These are phyloP conservation scores for Pascua guehoae DNA, from an alignment of 1,284 basidiomycete genomes.

Conservation along the genomic window DNA sequence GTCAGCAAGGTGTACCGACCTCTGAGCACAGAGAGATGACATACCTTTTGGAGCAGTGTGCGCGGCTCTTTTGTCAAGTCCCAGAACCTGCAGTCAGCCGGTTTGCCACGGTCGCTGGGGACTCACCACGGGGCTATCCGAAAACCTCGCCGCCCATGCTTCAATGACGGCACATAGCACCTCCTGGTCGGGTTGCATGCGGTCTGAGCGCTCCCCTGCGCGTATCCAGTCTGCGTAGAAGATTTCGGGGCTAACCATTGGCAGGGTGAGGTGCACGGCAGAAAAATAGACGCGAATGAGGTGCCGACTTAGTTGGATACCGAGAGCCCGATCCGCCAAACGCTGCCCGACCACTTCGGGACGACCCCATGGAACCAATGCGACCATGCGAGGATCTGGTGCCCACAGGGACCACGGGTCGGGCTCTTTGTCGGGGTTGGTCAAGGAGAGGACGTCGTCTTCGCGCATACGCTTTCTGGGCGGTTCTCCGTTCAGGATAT, in stretches of 20 bases:
- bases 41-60: constrained; percentile 1
- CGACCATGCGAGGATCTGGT: too few relatives aligned
- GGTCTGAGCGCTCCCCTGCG: constrained; percentile 33
- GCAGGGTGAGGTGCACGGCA: constrained; percentile 33
- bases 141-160: constrained; percentile 41
- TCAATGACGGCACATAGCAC: constrained; percentile 38
- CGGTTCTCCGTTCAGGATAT: too few relatives aligned
- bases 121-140: constrained; percentile 37
- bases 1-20: constrained; percentile 3
- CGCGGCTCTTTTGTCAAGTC: constrained; percentile 16
- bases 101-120: too few relatives aligned
- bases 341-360: constrained; percentile 25
- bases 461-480: too few relatives aligned
- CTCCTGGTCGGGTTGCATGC: constrained; percentile 33
- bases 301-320: constrained; percentile 30
- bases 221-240: constrained; percentile 38
- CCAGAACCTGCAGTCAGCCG: constrained; percentile 22
- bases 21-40: not conserved
- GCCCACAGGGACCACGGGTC: constrained; percentile 25
- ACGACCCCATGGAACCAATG: constrained; percentile 21
- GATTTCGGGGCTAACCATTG: constrained; percentile 34
- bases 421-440: too few relatives aligned
- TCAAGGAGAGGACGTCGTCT: too few relatives aligned
- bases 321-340: constrained; percentile 34
- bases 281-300: constrained; percentile 35